Evolutionary conservation across 352 stramenopile species (phyloP), one percentile per base, ranked within the genome.

Genomic region (Pythium oligandrum): DNA sequence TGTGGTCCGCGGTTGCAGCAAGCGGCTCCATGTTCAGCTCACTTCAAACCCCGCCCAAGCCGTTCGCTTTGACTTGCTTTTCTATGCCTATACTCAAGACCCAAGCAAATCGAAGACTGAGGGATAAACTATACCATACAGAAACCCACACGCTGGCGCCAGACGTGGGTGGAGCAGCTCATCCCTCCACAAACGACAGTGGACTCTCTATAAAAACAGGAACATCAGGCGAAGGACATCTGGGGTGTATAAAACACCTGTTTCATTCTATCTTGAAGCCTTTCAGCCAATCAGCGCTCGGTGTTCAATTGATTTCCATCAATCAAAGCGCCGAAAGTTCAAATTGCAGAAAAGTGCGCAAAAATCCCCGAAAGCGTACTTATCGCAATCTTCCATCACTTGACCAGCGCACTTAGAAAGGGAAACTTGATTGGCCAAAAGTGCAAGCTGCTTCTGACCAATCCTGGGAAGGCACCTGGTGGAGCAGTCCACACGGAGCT

Each of bases 11-110:
- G 48, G 64, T 59, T 26, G 65, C 69, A 6, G 67, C 78, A 51
- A 91, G 73, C 61, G 81, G 81, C 66, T 91, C 81, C 81, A 91
- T 91, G 9, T 44, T 55, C 50, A 33, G 9, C 49, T 39, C 40
- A 31, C 52, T 35, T 52, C n/a, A 42, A 49, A 61, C 61, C 55
- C 49, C 33, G 57, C 54, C 64, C 44, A 57, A 68, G 54, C 54
- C 61, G 53, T 43, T 64, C 44, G 37, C 44, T 32, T 42, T 9
- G 11, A 30, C 17, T 61, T 73, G 62, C 66, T 74, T 91, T 75
- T 88, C 75, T 92, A 90, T 92, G 70, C 71, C 49, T 83, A 86
- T 90, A 90, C 65, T 92, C 68, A 79, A 62, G 58, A 47, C 60
- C 44, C 48, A 71, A 75, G 75, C 69, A 75, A 90, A 90, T 84